Base-by-base conservation (phyloP, 805 yeast genomes). In the Yarrowia sp. region DNA sequence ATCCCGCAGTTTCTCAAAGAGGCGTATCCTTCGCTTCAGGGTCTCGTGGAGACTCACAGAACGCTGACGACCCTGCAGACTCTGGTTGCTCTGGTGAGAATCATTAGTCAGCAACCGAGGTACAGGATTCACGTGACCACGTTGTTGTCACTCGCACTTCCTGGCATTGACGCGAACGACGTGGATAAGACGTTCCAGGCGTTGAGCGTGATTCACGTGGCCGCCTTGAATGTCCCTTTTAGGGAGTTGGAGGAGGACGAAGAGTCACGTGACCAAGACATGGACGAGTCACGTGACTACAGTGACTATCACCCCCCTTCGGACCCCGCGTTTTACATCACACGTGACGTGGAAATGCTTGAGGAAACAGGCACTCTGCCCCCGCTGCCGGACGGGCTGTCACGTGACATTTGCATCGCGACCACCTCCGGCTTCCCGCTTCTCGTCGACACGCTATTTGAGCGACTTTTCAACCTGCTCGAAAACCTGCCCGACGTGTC, bases 101-200 rank as follows among this genome's bases (percentile, higher is more conserved):
- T 84, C 69, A 85, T 95, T 82, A 87, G 89, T 0, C 74, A 79
- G 8, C 81, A 85, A 1, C 88, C 88, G 1, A 76, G 86, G 1
- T 91, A 84, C 74, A 80, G 97, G 52, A 86, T 91, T 13, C 99
- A 95, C 73, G 79, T 92, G 13, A 86, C 96, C 0, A 85, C 96
- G 66, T 79, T 95, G 15, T 75, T 93, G 46, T 84, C 87, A 34
- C 81, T 91, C 76, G 79, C 88, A 1, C 76, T 92, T 9, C 90
- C 92, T 0, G 97, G 95, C 38, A 86, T 95, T 36, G 98, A 95
- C 75, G 85, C 93, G 0, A 95, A 93, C 75, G 99, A 95, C 76
- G 82, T 92, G 60, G 82, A 81, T 14, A 85, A 93, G 74, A 88
- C 97, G 0, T 81, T 87, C 15, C 83, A 86, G 64, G 84, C 96